Base-by-base conservation (phyloP, 2,329 filamentous ascomycete genomes). In the Anisogramma anomala region DNA sequence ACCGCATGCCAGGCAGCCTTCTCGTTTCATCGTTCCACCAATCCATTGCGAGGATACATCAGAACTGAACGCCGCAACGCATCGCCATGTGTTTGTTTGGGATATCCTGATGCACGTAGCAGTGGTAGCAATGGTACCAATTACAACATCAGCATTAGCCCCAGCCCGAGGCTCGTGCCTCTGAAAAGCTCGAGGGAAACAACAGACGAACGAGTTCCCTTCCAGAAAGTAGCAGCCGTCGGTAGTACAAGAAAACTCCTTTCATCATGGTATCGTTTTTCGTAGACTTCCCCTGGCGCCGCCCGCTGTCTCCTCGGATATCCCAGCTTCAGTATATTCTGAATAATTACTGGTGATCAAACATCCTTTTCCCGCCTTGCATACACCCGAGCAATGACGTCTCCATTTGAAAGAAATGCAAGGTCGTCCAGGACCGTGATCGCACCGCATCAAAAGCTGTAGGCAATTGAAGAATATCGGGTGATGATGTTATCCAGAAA, bases 401-500 rank as follows among this genome's bases (percentile, higher is more conserved):
- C n/a, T n/a, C n/a, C n/a, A n/a, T n/a, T n/a, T n/a, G n/a, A n/a
- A n/a, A n/a, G n/a, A n/a, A n/a, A n/a, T n/a, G n/a, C n/a, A n/a
- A n/a, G n/a, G n/a, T n/a, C n/a, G n/a, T n/a, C n/a, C n/a, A n/a
- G n/a, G n/a, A n/a, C n/a, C n/a, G n/a, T n/a, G n/a, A n/a, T n/a
- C n/a, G n/a, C n/a, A n/a, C n/a, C n/a, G n/a, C n/a, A n/a, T n/a
- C n/a, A n/a, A n/a, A n/a, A n/a, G n/a, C n/a, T n/a, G n/a, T n/a
- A n/a, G n/a, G n/a, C n/a, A n/a, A n/a, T n/a, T n/a, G n/a, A n/a
- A n/a, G 22, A 14, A 25, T 13, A n/a, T 11, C 9, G 36, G 10
- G 27, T n/a, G 9, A 38, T 31, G 27, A 23, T 10, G 31, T 32
- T n/a, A 26, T 34, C n/a, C 36, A 45, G 22, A 11, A 19, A 43